Evolutionary conservation across 768 basidiomycete genomes (phyloP), one percentile per base, ranked within the genome.

Genomic region (Leccinum sublutescens): DNA sequence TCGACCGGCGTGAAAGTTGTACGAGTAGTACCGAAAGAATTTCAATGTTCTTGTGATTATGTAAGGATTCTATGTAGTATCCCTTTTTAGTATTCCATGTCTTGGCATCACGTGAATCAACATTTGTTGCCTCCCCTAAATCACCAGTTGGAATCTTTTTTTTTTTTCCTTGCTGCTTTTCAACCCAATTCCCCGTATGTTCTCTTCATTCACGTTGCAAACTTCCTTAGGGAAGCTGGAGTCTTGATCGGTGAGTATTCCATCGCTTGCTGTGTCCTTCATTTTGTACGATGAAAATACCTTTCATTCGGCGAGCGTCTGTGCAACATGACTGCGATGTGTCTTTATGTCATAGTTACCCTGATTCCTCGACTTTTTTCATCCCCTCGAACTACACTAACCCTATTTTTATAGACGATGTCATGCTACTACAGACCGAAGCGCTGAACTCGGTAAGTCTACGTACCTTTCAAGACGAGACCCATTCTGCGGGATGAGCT

Each of bases 291-390:
- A 90, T 90, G 88, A 86, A 75, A 81, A 68, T 69, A 69, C 68
- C 66, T 73, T 74, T 62, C 68, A 59, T 43, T 21, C 66, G 77
- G 72, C 75, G 82, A 85, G 85, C 75, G 77, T 78, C 76, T 72
- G 71, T 71, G 36, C 72, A 64, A 76, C 67, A 69, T 77, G 78
- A 72, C 69, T 4, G 74, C 83, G 62, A 80, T 85, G 88, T 78
- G 72, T 71, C 71, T 71, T 79, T 78, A 82, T 88, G 89, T 91
- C 89, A 91, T 91, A 90, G 89, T 91, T 91, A 91, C 89, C 87
- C 89, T 91, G 89, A 91, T 83, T 21, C 80, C 77, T 82, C 81
- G 75, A 15, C 10, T 31, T 0, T 66, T 60, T 31, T 40, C 38
- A 8, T 36, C 7, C 55, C 36, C 47, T 12, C 36, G 12, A 34